Evolutionary conservation across 228 moss, liverwort and hornwort genomes (phyloP), one percentile per base, ranked within the genome.

Genomic region (Sphagnum fallax): DNA sequence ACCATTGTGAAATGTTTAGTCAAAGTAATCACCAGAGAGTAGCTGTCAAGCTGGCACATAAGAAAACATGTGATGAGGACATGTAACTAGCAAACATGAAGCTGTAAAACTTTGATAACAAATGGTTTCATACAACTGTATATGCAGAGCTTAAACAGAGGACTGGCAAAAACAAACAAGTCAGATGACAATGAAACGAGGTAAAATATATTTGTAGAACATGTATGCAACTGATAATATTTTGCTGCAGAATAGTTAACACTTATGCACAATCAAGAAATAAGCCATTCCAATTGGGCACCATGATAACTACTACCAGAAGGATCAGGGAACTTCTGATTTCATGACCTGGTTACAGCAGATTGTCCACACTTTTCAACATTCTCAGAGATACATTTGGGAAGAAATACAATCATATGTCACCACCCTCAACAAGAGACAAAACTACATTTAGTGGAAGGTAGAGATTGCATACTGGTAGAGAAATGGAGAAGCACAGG

Each of bases 381-480:
- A 32, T 32, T 32, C 32, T 32, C 10, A 6, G 62, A 14, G 10
- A 5, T 6, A 5, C 62, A 62, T 16, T 65, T 48, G 51, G 15
- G 10, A 10, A 65, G 49, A 65, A 13, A 50, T 50, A 51, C 48
- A 49, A 49, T 48, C 9, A 65, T 48, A 65, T 32, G 32, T 3
- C 32, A 32, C 32, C 32, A 32, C 32, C 8, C 10, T 65, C 49
- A 48, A 49, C 12, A 8, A 18, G 16, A 51, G 52, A 16, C 14
- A 62, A 13, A 62, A 7, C 6, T 6, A 6, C 2, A 14, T 13
- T 9, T 16, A 47, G 18, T 6, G 49, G 52, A 69, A 10, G 76
- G 57, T 11, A 15, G 60, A 14, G 68, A 73, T 18, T 62, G 49
- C 79, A 79, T 76, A 85, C 85, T 75, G 73, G 60, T 79, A 70